These are phyloP conservation scores for Neoarthrinium moseri DNA, from an alignment of 2,329 filamentous ascomycete species.

Conservation along the genomic window DNA sequence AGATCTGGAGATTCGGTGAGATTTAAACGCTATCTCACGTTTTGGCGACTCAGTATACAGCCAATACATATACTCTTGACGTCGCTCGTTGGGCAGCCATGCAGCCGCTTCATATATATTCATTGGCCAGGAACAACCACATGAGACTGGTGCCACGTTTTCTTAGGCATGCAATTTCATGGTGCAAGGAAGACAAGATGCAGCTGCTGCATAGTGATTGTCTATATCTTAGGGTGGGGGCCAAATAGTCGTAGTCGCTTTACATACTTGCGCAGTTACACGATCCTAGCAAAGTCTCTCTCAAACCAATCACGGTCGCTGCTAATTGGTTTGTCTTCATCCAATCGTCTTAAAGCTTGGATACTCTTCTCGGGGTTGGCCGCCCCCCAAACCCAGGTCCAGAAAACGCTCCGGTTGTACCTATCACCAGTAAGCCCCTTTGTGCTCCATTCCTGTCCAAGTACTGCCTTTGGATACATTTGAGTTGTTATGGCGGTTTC, in stretches of 20 bases:
- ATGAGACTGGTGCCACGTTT: conserved; percentile 4
- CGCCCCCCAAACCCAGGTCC: too few species aligned
- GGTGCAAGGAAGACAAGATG: background rate
- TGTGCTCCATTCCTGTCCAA: too few species aligned
- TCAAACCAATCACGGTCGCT: too few species aligned
- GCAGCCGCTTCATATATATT: background rate
- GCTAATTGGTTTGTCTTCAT: too few species aligned
- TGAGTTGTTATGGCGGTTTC: too few species aligned
- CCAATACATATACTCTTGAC: background rate
- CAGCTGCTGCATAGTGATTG: background rate
- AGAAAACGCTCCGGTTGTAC: too few species aligned
- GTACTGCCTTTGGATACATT: too few species aligned
- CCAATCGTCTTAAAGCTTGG: too few species aligned
- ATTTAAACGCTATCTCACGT: background rate
- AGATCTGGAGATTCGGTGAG: background rate
- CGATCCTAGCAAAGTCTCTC: too few species aligned
- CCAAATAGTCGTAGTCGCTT: background rate
- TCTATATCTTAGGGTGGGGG: background rate
- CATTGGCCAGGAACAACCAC: conserved; percentile 1
- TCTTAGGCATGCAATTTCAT: background rate
- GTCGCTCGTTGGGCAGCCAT: conserved; percentile 1
- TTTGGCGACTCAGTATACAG: background rate
- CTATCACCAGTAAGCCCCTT: too few species aligned
- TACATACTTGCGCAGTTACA: too few species aligned
- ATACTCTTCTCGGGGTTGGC: too few species aligned